Evolutionary conservation across 495 filamentous ascomycete species (phyloP).

Genomic region (Jackrogersella minutella): DNA sequence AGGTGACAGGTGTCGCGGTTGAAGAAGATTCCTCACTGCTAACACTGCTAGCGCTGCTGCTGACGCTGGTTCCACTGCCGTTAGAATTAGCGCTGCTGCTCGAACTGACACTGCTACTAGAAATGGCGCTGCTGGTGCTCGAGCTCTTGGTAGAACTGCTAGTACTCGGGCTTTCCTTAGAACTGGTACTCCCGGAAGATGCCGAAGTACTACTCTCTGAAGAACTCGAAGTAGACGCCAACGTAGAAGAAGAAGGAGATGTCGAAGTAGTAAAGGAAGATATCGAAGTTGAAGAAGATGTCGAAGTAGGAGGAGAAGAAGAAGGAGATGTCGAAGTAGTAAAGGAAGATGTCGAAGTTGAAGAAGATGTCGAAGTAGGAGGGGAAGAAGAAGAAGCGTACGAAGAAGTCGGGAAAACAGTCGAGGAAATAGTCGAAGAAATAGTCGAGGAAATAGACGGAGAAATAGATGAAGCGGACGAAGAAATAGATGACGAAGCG

Average conservation of each 20-base stretch:
- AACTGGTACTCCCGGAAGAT: conserved; percentile 7
- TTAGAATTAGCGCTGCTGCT: background rate
- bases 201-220: conserved; percentile 1
- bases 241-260: background rate
- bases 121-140: background rate
- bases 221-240: conserved; percentile 20
- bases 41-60: conserved; percentile 8
- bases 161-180: background rate
- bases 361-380: background rate
- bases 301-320: conserved; percentile 3
- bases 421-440: conserved; percentile 9
- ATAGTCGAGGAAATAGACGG: conserved; percentile 12
- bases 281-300: background rate
- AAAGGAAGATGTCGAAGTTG: background rate
- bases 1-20: background rate
- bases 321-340: background rate
- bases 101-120: conserved; percentile 6
- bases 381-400: background rate
- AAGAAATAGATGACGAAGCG: conserved; percentile 3
- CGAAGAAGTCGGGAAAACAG: background rate
- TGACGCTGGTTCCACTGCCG: background rate
- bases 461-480: background rate
- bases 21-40: conserved; percentile 13
- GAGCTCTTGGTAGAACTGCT: conserved; percentile 15
- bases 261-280: conserved; percentile 1